Percentiles rank a stretch among this genome's conserved stretches.
Conservation (phyloP, 2,329 filamentous ascomycete species). For the Cladophialophora psammophila region DNA sequence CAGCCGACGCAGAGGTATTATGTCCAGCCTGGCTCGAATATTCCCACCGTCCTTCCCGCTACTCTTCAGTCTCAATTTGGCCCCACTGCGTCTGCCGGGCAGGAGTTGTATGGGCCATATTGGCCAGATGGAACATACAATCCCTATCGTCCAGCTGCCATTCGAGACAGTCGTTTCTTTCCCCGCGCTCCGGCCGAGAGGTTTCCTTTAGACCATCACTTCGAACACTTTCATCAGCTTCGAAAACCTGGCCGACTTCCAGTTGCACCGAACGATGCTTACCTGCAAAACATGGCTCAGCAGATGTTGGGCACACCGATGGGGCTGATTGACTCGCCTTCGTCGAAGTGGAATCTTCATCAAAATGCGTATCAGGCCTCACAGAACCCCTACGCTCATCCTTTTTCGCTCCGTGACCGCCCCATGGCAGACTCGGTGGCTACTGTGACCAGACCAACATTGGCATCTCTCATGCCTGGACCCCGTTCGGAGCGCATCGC, state of each 20-base stretch:
- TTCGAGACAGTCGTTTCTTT: slow-evolving; percentile 60
- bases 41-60: slow-evolving; percentile 67
- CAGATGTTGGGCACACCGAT: slow-evolving; percentile 21
- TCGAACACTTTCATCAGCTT: slow-evolving; percentile 24
- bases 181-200: slow-evolving; percentile 33
- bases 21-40: slow-evolving; percentile 57
- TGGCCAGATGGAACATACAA: slow-evolving; percentile 70
- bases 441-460: slow-evolving; percentile 18
- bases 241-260: slow-evolving; percentile 23
- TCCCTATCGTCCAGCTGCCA: slow-evolving; percentile 65
- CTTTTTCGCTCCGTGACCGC: slow-evolving; percentile 24
- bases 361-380: slow-evolving; percentile 22
- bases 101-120: slow-evolving; percentile 66
- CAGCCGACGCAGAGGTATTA: slow-evolving; percentile 50
- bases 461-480: slow-evolving; percentile 31
- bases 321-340: slow-evolving; percentile 22
- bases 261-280: slow-evolving; percentile 16
- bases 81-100: slow-evolving; percentile 65
- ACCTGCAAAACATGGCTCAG: slow-evolving; percentile 14
- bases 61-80: slow-evolving; percentile 64
- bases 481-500: slow-evolving; percentile 37
- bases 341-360: slow-evolving; percentile 25
- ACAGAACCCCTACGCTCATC: slow-evolving; percentile 23
- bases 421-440: slow-evolving; percentile 18
- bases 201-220: slow-evolving; percentile 36